A percentile compares a stretch with the other conserved stretches of the same genome.
Conservation (phyloP, 2,329 filamentous ascomycete species). For the Samsoniella hepiali region DNA sequence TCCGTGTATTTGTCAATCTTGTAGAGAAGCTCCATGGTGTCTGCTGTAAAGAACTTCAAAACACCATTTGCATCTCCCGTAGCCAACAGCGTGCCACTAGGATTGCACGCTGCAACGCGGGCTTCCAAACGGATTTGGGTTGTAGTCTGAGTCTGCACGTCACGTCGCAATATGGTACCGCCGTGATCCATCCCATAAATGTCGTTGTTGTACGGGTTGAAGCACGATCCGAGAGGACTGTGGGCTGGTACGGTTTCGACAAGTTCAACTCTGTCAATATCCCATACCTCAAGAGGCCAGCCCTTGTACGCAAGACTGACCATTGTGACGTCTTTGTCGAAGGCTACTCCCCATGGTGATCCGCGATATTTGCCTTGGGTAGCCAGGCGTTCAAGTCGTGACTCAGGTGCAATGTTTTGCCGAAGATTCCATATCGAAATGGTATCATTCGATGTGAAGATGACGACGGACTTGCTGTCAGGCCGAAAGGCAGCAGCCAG, state of each 20-base stretch:
- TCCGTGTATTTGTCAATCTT: slow-evolving; percentile 4
- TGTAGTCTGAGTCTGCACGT: neutral
- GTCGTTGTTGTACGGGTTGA: neutral
- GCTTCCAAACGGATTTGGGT: neutral
- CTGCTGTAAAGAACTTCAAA: neutral
- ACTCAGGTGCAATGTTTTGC: neutral
- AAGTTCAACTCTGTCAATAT: slow-evolving; percentile 2
- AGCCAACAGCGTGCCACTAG: neutral
- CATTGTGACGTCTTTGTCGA: slow-evolving; percentile 1
- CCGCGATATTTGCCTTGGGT: neutral
- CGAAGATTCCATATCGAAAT: neutral
- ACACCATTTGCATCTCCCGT: neutral
- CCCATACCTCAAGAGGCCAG: slow-evolving; percentile 5
- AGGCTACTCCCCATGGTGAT: neutral
- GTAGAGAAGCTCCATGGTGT: slow-evolving; percentile 5
- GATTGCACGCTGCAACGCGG: neutral
- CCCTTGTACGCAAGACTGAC: slow-evolving; percentile 4
- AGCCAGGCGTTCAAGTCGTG: neutral
- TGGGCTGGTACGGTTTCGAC: neutral
- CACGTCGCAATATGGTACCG: neutral
- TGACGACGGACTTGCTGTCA: neutral
- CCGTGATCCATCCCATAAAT: neutral
- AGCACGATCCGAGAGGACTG: neutral
- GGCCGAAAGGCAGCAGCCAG: neutral
- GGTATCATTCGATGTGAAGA: neutral